Evolutionary conservation across 2,329 filamentous ascomycete species (phyloP), one percentile per base, ranked within the genome.

Genomic region (Septoria linicola): DNA sequence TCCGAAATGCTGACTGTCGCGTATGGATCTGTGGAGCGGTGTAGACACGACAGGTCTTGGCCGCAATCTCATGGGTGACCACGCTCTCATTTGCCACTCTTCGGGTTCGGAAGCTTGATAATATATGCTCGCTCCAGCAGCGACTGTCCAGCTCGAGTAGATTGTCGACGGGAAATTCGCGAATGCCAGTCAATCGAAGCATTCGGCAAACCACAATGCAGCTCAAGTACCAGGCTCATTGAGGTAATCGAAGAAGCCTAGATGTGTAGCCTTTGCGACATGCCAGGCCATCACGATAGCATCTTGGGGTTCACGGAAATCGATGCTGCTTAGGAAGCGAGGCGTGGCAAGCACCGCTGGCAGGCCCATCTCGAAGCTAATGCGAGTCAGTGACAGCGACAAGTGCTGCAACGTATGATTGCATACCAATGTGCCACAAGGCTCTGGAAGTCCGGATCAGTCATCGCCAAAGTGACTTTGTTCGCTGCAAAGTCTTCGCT

Each of bases 391-490:
- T 17, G 21, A 19, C 14, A 39, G 21, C 4, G 27, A 11, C 3
- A 13, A 5, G 16, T 13, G 27, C n/a, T n/a, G n/a, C n/a, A n/a
- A n/a, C 8, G 11, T 14, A n/a, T 10, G 2, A 4, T 25, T 14
- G 7, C 43, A 20, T 21, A 46, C 43, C 43, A 46, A 10, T 46
- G 43, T 7, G 43, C 43, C 4, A 46, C 43, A 7, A 46, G 21
- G 11, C 32, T 39, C 21, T 46, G 43, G 7, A 46, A 39, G 23
- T 46, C 43, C 6, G 43, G 43, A n/a, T 46, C 43, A 8, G 43
- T 39, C 43, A 46, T 46, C 8, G 43, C 43, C 30, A 30, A 34
- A 3, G 43, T 46, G 43, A 46, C 43, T n/a, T 39, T 19, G 43
- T 46, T 46, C 7, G 43, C 43, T 7, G 34, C 32, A 21, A 46